Conservation (phyloP, 176 grass and related monocot species). For the Bonia amplexicaulis region DNA sequence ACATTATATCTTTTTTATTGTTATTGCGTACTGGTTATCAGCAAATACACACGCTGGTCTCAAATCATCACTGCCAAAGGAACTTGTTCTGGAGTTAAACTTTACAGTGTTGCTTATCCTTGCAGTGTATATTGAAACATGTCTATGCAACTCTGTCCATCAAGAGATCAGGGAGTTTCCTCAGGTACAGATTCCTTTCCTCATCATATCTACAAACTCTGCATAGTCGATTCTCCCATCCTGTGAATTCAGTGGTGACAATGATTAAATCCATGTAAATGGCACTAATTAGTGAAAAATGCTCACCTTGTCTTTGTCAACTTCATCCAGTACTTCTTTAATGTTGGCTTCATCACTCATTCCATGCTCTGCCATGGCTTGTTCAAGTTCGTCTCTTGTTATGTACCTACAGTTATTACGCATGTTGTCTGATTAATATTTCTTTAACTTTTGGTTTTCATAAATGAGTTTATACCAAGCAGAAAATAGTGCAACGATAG, state of each 20-base stretch:
- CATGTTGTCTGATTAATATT: constrained; percentile 13
- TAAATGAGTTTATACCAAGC: neutral
- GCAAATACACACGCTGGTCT: constrained; percentile 4
- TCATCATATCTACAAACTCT: constrained; percentile 86
- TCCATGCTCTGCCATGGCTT: constrained; percentile 72
- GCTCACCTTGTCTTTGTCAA: constrained; percentile 67
- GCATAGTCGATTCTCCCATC: constrained; percentile 75
- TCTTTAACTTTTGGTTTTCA: neutral
- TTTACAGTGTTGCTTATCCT: neutral
- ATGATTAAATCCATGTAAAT: neutral
- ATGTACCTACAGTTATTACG: constrained; percentile 60
- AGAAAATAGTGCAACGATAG: neutral
- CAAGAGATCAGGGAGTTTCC: constrained; percentile 11
- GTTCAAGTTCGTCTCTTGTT: constrained; percentile 84
- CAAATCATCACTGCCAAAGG: neutral
- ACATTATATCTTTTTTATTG: neutral
- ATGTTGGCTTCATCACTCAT: constrained; percentile 72
- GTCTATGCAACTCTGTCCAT: constrained; percentile 21
- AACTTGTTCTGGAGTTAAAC: constrained; percentile 25
- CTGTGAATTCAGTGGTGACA: constrained; percentile 25
- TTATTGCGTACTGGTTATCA: constrained; percentile 1
- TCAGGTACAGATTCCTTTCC: constrained; percentile 51
- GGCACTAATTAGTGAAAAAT: neutral
- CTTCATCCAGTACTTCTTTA: constrained; percentile 70
- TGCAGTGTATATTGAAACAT: constrained; percentile 14